phyloP scores from a whole-genome alignment of 768 basidiomycete species.

The Leccinum aurantiacum region DNA sequence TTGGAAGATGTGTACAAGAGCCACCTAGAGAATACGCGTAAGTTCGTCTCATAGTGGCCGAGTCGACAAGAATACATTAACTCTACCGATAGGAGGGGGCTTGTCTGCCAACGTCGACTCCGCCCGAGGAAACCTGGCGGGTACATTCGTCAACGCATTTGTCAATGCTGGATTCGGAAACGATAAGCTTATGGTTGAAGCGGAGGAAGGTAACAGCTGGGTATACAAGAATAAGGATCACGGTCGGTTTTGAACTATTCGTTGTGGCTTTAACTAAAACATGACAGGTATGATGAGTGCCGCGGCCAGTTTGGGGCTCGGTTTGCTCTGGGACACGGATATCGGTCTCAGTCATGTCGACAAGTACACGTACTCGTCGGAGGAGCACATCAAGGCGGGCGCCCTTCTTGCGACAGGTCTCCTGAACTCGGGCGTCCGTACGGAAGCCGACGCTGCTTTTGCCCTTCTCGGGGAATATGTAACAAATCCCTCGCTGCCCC shows the following conservation, averaged over 20 bases:
- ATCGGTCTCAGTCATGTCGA: conserved; percentile 92
- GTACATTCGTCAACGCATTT: conserved; percentile 98
- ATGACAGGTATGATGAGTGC: conserved; percentile 89
- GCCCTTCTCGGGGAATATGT: conserved; percentile 90
- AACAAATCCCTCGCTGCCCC: conserved; percentile 77
- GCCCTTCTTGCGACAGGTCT: conserved; percentile 94
- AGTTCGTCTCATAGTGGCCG: conserved; percentile 20
- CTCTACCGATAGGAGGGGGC: conserved; percentile 49
- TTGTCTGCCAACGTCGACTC: conserved; percentile 83
- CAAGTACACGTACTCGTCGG: conserved; percentile 94
- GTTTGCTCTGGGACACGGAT: conserved; percentile 95
- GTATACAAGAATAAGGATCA: conserved; percentile 99
- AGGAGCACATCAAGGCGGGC: conserved; percentile 98
- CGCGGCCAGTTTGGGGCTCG: conserved; percentile 89
- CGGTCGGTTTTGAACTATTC: conserved; percentile 46
- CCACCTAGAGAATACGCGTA: conserved; percentile 88
- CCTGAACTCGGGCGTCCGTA: conserved; percentile 83
- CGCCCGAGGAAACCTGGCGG: conserved; percentile 90
- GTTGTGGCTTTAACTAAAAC: conserved; percentile 4
- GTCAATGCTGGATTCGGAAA: conserved; percentile 99
- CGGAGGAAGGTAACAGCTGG: conserved; percentile 96
- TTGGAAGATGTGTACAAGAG: conserved; percentile 97
- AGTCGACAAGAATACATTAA: neutral
- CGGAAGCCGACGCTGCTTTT: conserved; percentile 90
- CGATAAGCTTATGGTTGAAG: conserved; percentile 97